Base-by-base conservation (phyloP, 805 yeast species). In the Lipomyces chichibuensis region DNA sequence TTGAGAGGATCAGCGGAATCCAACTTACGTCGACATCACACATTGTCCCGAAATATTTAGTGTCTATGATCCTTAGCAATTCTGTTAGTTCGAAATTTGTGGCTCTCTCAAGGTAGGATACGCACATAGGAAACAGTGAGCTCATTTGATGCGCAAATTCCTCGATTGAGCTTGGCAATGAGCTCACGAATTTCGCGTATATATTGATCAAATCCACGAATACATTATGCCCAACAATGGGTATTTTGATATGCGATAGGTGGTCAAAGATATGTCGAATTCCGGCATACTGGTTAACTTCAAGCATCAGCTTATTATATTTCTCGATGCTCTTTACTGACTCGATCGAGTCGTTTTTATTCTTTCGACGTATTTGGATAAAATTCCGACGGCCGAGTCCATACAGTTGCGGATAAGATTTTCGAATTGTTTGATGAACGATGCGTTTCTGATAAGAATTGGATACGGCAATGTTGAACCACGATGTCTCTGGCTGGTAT, bases 1-100 rank as follows among this genome's bases (percentile, higher is more conserved):
- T 5, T 23, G 3, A 0, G 4, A 17, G 7, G 7, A 35, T 17
- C 7, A 43, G 20, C n/a, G 2, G 3, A 43, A 2, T 43, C n/a
- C 49, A 17, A 43, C 55, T 9, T 23, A 25, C 55, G n/a, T 52
- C 55, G 14, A 52, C 25, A 25, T 56, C 46, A n/a, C 37, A 32
- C 59, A 56, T 29, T 17, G 59, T 25, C n/a, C 59, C 59, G 27
- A 56, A 20, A 32, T 56, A 56, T 56, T 56, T 35, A 11, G 46
- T 56, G 46, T 56, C 59, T 14, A 56, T 29, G 39, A 56, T 20
- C 5, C 32, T 53, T 14, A n/a, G 20, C 20, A 27, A 14, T 14
- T 4, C 25, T 17, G 13, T 56, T 56, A 25, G 46, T 17, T 17
- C n/a, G 59, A n/a, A 11, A 17, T 32, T 56, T 11, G 2, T 4